These are phyloP conservation scores for Prototheca stagnorum DNA, from an alignment of 163 green algal species.

Conservation along the genomic window DNA sequence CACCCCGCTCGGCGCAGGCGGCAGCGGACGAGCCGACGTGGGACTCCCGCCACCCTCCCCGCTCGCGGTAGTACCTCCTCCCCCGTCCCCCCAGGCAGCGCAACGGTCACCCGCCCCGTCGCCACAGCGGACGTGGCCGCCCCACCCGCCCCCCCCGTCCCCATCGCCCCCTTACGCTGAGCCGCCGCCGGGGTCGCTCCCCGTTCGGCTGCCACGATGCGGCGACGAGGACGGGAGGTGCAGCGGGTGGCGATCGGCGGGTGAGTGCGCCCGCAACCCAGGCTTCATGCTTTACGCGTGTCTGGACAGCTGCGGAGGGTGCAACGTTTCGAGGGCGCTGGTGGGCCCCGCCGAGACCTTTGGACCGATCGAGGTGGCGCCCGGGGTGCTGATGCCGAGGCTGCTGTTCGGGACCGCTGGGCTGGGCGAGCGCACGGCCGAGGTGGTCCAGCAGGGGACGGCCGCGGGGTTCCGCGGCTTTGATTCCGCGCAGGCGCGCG, in stretches of 20 bases:
- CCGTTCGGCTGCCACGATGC: slow-evolving; percentile 3
- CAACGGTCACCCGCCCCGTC: no score
- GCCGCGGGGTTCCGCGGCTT: slow-evolving; percentile 43
- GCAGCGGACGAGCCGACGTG: no score
- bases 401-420: slow-evolving; percentile 64
- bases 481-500: slow-evolving; percentile 53
- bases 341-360: slow-evolving; percentile 4
- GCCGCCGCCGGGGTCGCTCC: neutral
- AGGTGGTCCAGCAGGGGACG: slow-evolving; percentile 40
- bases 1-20: no score
- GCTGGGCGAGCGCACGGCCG: slow-evolving; percentile 28
- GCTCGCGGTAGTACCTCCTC: no score
- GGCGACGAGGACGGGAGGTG: slow-evolving; percentile 1
- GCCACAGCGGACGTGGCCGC: no score
- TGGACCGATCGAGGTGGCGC: slow-evolving; percentile 18
- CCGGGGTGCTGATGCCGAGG: slow-evolving; percentile 39
- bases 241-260: neutral
- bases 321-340: slow-evolving; percentile 1
- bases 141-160: no score
- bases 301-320: slow-evolving; percentile 10
- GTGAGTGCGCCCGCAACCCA: slow-evolving; percentile 8
- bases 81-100: no score
- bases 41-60: no score
- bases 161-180: no score
- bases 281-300: slow-evolving; percentile 22